Base-by-base conservation (phyloP, 2,329 filamentous ascomycete species). In the Coniochaeta pulveracea region DNA sequence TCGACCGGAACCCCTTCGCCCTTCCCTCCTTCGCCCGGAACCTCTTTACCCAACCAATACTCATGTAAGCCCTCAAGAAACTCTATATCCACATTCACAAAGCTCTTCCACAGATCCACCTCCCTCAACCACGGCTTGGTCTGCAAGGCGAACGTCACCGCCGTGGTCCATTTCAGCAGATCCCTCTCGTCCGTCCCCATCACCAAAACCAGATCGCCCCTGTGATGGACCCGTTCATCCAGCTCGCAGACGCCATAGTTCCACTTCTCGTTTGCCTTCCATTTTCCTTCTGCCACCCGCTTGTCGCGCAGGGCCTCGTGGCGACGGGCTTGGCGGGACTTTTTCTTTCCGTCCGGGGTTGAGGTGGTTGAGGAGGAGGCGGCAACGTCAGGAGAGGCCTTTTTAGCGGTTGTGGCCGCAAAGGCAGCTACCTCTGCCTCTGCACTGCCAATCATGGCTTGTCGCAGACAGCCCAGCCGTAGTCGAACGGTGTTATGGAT, bases 41-140 rank as follows among this genome's bases (percentile, higher is more conserved):
- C 21, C n/a, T 23, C 21, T 33, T 26, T 52, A 39, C 46, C 44
- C 44, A 62, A 44, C 58, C 60, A 63, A 35, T 44, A 47, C 38
- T 48, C 43, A 41, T 63, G 47, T 47, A 68, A 39, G 0, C 42
- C 46, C 40, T 62, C 56, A 46, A 67, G 41, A 41, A 69, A 65
- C 15, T 40, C 45, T 19, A 58, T 25, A 39, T 61, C 58, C 0
- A 69, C 61, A 44, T 64, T 60, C 6, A 67, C 47, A 49, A 67
- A 67, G 39, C 62, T 68, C 48, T 58, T 60, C 62, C 61, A 66
- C 27, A 66, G 53, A 48, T 70, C 64, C 25, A 69, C 50, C 54
- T 70, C 66, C 37, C 59, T 41, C 35, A 60, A 50, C 63, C 63
- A 68, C 10, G 64, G 63, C 42, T 55, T 54, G 6, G 57, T 66